Percentiles rank a stretch among this genome's conserved stretches.
These are phyloP conservation scores for Wickerhamiella vanderwaltii DNA, from an alignment of 805 yeast species.

Conservation along the genomic window DNA sequence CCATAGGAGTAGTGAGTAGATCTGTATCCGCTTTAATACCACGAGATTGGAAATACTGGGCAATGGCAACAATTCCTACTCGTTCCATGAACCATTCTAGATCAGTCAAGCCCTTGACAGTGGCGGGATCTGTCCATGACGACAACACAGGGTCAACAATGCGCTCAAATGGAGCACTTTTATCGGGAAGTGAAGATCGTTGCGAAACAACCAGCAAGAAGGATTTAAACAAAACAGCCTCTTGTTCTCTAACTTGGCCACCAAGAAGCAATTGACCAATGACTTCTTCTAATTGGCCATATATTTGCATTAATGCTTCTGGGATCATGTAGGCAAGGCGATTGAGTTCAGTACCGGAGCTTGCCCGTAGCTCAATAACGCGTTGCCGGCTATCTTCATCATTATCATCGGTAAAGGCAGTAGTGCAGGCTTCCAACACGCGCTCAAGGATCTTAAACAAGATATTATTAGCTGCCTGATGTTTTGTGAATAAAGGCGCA, in stretches of 20 bases:
- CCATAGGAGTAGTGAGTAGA: slow-evolving; percentile 70
- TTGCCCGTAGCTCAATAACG: slow-evolving; percentile 75
- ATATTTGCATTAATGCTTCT: slow-evolving; percentile 67
- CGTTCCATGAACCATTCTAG: slow-evolving; percentile 98
- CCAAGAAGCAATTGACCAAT: slow-evolving; percentile 57
- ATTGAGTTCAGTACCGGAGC: slow-evolving; percentile 90
- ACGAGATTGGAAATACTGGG: slow-evolving; percentile 74
- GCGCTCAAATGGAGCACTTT: slow-evolving; percentile 63
- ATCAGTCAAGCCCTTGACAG: slow-evolving; percentile 79
- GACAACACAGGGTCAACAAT: slow-evolving; percentile 87
- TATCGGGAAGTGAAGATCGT: slow-evolving; percentile 52
- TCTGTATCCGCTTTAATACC: slow-evolving; percentile 69
- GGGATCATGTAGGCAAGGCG: slow-evolving; percentile 93
- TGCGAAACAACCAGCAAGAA: slow-evolving; percentile 86
- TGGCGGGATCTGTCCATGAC: slow-evolving; percentile 87
- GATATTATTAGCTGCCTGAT: slow-evolving; percentile 36
- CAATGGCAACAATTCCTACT: slow-evolving; percentile 86
- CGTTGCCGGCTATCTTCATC: slow-evolving; percentile 55
- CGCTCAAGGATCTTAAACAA: slow-evolving; percentile 79
- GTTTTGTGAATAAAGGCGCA: slow-evolving; percentile 68
- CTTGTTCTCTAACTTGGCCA: slow-evolving; percentile 72
- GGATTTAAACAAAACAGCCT: slow-evolving; percentile 85
- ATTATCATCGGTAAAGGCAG: slow-evolving; percentile 31
- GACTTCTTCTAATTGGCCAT: slow-evolving; percentile 70
- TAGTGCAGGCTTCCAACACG: slow-evolving; percentile 73